These are phyloP conservation scores for Glutinoglossum americanum DNA, from an alignment of 495 filamentous ascomycete species.

Conservation along the genomic window DNA sequence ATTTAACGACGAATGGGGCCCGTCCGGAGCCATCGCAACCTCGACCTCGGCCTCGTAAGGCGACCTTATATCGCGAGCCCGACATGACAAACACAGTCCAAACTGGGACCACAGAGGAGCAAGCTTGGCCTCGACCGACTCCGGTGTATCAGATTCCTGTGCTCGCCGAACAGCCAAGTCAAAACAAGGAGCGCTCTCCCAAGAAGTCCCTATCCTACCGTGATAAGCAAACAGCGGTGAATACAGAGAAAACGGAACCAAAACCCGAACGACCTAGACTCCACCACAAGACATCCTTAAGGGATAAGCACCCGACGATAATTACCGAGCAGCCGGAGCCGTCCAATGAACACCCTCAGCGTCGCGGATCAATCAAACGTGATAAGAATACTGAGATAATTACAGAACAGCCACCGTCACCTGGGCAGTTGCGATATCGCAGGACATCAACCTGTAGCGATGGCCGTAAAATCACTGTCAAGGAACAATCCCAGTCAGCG, in stretches of 20 bases:
- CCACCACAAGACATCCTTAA: neutral
- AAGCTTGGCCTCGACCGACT: neutral
- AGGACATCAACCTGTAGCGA: neutral
- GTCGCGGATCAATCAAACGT: neutral
- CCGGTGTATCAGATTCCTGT: neutral
- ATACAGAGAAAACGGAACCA: neutral
- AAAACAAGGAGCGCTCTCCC: neutral
- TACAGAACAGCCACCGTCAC: neutral
- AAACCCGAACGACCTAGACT: neutral
- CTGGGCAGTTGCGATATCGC: neutral
- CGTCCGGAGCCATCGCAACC: conserved; percentile 18
- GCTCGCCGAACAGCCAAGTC: neutral
- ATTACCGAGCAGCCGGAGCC: neutral
- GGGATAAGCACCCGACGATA: neutral
- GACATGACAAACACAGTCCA: neutral
- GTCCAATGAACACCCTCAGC: neutral
- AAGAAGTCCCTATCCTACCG: neutral
- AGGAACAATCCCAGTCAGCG: neutral
- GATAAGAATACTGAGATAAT: neutral
- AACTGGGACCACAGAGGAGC: neutral
- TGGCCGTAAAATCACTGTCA: neutral
- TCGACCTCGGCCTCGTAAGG: conserved; percentile 17
- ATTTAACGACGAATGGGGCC: conserved; percentile 6
- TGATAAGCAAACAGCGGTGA: neutral
- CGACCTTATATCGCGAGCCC: neutral